Conservation (phyloP, 2,329 filamentous ascomycete species). For the Pleomassaria siparia region DNA sequence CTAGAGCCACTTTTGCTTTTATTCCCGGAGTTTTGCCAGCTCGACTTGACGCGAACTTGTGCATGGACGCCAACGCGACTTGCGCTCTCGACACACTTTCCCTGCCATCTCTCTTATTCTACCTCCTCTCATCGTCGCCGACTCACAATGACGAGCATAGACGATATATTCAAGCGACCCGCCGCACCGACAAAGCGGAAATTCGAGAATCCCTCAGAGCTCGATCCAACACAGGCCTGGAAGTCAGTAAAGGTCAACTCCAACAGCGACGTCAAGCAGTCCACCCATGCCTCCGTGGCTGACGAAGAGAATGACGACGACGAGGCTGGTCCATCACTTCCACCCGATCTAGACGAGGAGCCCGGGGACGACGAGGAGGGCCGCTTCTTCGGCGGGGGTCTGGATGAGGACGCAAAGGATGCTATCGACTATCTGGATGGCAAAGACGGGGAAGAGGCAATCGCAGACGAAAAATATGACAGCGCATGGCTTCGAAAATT, state of each 20-base stretch:
- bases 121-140: too few relatives aligned
- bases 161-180: slow-evolving; percentile 65
- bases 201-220: slow-evolving; percentile 56
- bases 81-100: neutral
- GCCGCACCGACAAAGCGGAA: slow-evolving; percentile 59
- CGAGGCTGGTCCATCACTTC: slow-evolving; percentile 57
- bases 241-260: slow-evolving; percentile 59
- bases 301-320: slow-evolving; percentile 49
- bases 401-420: slow-evolving; percentile 76
- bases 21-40: neutral
- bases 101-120: neutral
- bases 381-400: slow-evolving; percentile 91
- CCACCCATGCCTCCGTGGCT: slow-evolving; percentile 50
- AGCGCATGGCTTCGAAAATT: slow-evolving; percentile 78
- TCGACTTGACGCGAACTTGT: neutral
- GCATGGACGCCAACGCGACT: neutral
- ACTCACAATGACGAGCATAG: slow-evolving; percentile 60
- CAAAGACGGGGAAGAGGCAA: slow-evolving; percentile 57
- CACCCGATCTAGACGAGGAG: slow-evolving; percentile 58
- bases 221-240: slow-evolving; percentile 60
- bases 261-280: slow-evolving; percentile 53
- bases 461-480: slow-evolving; percentile 75
- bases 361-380: slow-evolving; percentile 76
- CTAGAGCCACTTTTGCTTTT: neutral
- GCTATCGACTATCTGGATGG: slow-evolving; percentile 87